Conservation (phyloP, 805 yeast genomes). For the Candida jianshihensis region DNA sequence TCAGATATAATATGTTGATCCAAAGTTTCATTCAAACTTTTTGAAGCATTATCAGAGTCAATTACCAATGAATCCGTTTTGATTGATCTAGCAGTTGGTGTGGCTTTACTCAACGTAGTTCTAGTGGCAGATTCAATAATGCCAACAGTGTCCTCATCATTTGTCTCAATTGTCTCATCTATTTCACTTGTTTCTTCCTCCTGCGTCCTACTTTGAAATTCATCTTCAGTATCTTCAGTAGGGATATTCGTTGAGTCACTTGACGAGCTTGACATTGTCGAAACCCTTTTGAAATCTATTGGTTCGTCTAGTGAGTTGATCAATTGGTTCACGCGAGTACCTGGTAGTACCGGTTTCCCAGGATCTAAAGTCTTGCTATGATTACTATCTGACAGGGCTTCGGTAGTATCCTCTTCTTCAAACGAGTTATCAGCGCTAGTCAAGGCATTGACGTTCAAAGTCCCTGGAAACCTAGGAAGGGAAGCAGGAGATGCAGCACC, state of each 20-base stretch:
- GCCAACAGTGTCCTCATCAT: constrained; percentile 11
- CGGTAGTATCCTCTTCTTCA: background rate
- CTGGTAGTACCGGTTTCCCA: constrained; percentile 25
- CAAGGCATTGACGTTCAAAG: constrained; percentile 40
- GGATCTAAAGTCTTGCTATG: constrained; percentile 39
- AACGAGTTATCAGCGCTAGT: constrained; percentile 17
- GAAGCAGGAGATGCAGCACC: constrained; percentile 18
- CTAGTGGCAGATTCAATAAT: constrained; percentile 12
- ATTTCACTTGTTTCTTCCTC: too few relatives aligned
- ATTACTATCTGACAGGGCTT: background rate
- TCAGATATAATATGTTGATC: too few relatives aligned
- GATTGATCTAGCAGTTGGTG: constrained; percentile 11
- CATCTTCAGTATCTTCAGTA: background rate
- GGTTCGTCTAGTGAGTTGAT: constrained; percentile 32
- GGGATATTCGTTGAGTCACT: constrained; percentile 10
- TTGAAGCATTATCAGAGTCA: too few relatives aligned
- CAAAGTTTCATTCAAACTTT: too few relatives aligned
- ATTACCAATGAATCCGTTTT: constrained; percentile 6
- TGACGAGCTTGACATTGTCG: constrained; percentile 27
- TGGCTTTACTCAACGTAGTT: constrained; percentile 13
- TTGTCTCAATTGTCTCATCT: too few relatives aligned
- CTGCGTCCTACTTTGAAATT: background rate
- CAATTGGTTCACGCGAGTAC: constrained; percentile 13
- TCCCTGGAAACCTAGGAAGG: constrained; percentile 40
- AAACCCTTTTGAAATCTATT: constrained; percentile 34